Evolutionary conservation across 176 grass and related monocot species (phyloP).

Genomic region (Rhynchospora tenuis): DNA sequence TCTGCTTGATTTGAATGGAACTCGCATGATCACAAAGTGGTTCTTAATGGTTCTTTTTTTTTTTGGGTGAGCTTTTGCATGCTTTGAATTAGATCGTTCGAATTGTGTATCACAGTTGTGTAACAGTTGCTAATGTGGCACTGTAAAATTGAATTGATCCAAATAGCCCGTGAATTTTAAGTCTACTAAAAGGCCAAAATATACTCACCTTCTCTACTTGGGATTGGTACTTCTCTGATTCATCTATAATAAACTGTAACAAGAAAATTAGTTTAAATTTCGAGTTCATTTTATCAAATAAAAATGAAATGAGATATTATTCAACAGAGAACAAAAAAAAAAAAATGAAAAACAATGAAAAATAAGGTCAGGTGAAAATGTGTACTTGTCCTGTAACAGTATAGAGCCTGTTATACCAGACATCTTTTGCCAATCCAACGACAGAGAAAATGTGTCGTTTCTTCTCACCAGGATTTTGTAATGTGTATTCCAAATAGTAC

Average conservation of each 20-base stretch:
- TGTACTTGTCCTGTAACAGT: conserved; percentile 82
- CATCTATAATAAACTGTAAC: conserved; percentile 66
- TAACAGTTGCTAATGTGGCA: background rate
- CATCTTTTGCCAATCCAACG: conserved; percentile 80
- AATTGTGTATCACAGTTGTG: background rate
- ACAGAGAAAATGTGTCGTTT: conserved; percentile 73
- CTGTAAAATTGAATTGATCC: background rate
- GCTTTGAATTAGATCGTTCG: background rate
- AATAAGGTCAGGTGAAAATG: background rate
- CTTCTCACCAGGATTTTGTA: conserved; percentile 81
- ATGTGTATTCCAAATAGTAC: conserved; percentile 87
- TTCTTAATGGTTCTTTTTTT: background rate
- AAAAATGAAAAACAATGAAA: background rate
- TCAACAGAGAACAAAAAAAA: background rate
- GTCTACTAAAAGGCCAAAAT: background rate
- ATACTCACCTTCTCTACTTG: conserved; percentile 61
- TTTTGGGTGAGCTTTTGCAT: background rate
- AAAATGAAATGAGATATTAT: conserved; percentile 8
- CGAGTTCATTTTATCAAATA: background rate
- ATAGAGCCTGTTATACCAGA: conserved; percentile 86
- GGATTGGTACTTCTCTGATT: conserved; percentile 47
- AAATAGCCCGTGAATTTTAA: background rate
- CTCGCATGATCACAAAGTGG: background rate
- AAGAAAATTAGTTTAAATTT: background rate
- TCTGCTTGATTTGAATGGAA: background rate